Conservation (phyloP, 345 rosid genomes). For the Dovyalis caffra region DNA sequence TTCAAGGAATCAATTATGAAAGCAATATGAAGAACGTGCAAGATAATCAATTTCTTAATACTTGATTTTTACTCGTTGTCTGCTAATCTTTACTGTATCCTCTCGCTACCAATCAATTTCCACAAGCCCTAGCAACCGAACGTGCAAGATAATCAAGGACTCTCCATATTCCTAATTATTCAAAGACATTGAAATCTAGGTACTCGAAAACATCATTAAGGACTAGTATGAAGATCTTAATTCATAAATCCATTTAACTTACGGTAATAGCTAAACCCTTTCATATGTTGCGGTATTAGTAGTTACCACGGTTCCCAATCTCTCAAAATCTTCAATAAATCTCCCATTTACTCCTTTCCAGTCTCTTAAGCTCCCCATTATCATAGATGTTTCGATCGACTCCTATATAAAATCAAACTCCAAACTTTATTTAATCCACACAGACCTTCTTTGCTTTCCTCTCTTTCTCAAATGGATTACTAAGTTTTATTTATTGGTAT, state of each 20-base stretch:
- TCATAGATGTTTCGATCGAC: background rate
- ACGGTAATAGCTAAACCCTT: background rate
- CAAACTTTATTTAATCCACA: background rate
- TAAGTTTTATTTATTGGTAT: too few species aligned
- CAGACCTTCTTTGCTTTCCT: background rate
- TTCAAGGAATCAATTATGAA: too few species aligned
- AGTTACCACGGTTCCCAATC: background rate
- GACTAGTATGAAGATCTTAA: background rate
- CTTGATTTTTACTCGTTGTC: too few species aligned
- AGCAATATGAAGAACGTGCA: background rate
- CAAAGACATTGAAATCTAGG: background rate
- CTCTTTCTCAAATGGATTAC: background rate
- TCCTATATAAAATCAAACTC: background rate
- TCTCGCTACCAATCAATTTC: too few species aligned
- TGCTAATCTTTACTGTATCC: too few species aligned
- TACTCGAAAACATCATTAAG: too few species aligned
- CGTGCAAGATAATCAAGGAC: too few species aligned
- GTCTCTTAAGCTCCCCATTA: background rate
- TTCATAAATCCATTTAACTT: background rate
- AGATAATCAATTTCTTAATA: too few species aligned
- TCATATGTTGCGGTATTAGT: too few species aligned
- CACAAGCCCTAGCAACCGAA: background rate
- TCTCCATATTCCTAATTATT: background rate
- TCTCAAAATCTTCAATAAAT: background rate
- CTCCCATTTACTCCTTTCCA: background rate